Conservation (phyloP, 2,329 filamentous ascomycete genomes). For the Paraphaeosphaeria minitans region DNA sequence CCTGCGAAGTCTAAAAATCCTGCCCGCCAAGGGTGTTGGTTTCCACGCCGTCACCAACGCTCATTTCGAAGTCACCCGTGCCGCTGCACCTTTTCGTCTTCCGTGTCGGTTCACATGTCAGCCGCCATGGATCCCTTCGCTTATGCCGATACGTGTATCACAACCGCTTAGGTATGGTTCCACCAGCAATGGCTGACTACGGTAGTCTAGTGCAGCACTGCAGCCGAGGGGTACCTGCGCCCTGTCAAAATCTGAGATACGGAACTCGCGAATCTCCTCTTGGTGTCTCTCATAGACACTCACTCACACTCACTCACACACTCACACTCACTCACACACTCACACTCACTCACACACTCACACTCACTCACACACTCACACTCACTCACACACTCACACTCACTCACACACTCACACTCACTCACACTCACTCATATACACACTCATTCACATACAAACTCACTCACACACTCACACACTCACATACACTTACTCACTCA, state of each 20-base stretch:
- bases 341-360: too few species aligned
- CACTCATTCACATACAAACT: too few species aligned
- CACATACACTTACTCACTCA: background rate
- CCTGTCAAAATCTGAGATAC: background rate
- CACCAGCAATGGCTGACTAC: background rate
- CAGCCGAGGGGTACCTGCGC: background rate
- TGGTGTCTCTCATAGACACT: too few species aligned
- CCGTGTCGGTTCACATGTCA: background rate
- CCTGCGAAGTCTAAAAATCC: background rate
- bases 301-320: too few species aligned
- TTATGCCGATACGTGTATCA: background rate
- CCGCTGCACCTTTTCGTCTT: background rate
- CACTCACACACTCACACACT: too few species aligned
- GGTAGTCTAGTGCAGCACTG: too few species aligned
- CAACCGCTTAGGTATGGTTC: background rate
- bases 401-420: too few species aligned
- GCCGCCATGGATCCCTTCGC: background rate
- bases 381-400: too few species aligned
- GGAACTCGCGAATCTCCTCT: constrained; percentile 5
- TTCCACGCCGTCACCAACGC: background rate
- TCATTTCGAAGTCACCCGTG: background rate
- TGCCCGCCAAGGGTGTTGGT: background rate
- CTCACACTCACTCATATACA: too few species aligned
- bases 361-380: too few species aligned
- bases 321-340: too few species aligned